phyloP scores from a whole-genome alignment of 345 rosid genomes.

The Melaleuca quinquenervia region DNA sequence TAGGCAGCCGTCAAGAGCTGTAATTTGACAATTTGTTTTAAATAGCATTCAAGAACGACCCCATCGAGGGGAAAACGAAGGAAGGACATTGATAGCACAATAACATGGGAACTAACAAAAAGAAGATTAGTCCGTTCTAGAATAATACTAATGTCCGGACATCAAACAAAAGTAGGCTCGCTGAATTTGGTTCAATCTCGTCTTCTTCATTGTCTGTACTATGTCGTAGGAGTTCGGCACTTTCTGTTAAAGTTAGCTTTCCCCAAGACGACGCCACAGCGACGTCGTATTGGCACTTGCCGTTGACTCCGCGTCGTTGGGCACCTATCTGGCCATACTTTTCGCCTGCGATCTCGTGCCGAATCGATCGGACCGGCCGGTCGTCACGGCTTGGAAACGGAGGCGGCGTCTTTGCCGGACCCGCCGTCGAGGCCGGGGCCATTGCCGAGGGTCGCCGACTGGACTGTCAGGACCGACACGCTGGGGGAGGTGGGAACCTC shows the following conservation, averaged over 20 bases:
- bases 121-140: neutral
- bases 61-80: neutral
- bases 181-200: neutral
- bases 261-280: neutral
- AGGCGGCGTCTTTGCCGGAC: conserved; percentile 51
- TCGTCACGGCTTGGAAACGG: conserved; percentile 51
- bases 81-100: neutral
- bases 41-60: neutral
- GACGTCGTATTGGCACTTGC: neutral
- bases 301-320: neutral
- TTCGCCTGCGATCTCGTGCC: neutral
- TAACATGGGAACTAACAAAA: neutral
- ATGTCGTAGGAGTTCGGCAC: neutral
- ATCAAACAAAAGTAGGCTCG: neutral
- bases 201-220: neutral
- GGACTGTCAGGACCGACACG: conserved; percentile 56
- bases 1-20: neutral
- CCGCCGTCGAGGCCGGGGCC: conserved; percentile 14
- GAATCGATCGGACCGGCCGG: neutral
- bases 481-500: conserved; percentile 64
- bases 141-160: neutral
- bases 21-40: neutral
- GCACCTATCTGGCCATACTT: neutral
- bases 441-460: conserved; percentile 25
- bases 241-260: neutral